Conservation (phyloP, 331 rosid genomes). For the Malus hybrid region DNA sequence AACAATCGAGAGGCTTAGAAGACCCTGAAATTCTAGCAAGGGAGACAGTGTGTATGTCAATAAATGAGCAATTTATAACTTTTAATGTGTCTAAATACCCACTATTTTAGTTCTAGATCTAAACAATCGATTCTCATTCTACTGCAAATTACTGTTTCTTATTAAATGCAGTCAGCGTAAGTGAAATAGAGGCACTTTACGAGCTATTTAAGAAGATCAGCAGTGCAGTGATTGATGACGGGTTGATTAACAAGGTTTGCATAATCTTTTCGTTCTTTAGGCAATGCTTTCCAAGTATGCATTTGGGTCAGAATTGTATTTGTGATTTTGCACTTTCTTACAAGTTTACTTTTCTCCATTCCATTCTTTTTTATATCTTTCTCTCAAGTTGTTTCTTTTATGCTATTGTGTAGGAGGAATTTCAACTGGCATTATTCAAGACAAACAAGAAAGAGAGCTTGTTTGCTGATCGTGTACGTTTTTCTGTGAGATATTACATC, state of each 20-base stretch:
- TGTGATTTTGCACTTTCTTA: too few species aligned
- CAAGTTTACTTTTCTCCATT: background rate
- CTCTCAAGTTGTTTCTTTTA: background rate
- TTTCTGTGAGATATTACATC: conserved; percentile 1
- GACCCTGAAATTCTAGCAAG: conserved; percentile 95
- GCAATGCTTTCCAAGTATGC: background rate
- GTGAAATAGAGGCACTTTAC: conserved; percentile 98
- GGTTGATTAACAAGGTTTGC: conserved; percentile 88
- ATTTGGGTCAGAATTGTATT: background rate
- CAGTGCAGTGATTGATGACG: conserved; percentile 95
- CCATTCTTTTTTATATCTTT: background rate
- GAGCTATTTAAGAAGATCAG: conserved; percentile 97
- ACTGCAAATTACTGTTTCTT: conserved; percentile 11
- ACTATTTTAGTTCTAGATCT: background rate
- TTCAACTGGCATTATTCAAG: conserved; percentile 95
- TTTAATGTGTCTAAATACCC: background rate
- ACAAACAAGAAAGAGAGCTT: conserved; percentile 91
- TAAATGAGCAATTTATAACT: background rate
- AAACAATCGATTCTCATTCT: background rate
- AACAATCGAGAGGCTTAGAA: conserved; percentile 75
- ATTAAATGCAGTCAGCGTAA: conserved; percentile 75
- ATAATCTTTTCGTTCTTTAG: conserved; percentile 1
- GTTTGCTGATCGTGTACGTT: conserved; percentile 87
- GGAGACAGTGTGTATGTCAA: conserved; percentile 86
- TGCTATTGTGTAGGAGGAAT: conserved; percentile 68